Base-by-base conservation (phyloP, 805 yeast species). In the Zygosaccharomyces bailii region DNA sequence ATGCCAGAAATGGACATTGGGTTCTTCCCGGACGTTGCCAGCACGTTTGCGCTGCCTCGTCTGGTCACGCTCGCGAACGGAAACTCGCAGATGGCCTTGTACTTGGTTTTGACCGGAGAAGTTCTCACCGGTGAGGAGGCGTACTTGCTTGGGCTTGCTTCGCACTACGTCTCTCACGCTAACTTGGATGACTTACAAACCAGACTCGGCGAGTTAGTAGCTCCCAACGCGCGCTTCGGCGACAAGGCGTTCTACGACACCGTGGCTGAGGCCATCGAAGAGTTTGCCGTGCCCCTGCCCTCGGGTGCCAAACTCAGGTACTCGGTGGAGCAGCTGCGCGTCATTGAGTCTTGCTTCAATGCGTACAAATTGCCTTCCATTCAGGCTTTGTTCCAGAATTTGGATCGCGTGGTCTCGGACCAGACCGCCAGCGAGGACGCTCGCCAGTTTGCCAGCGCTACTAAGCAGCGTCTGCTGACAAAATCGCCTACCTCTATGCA, bases 1-100 rank as follows among this genome's bases (percentile, higher is more conserved):
- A 93, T 93, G 99, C 98, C 99, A 6, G 98, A 93, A 68, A 85
- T 95, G 74, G 89, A 86, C 59, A 93, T 93, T 63, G 99, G 99
- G 1, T 87, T 88, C 66, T 86, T 87, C 68, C 95, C 96, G 16
- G 99, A 93, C 65, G 98, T 93, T 9, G 99, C 97, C 34, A 83
- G 95, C 29, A 80, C 95, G 8, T 91, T 87, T 68, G 90, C 89
- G 67, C 71, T 93, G 55, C 89, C 96, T 25, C 78, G 85, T 51
- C 67, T 88, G 48, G 53, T 71, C 18, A 62, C 64, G 5, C 38
- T 65, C 24, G 62, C 64, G 16, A 65, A 65, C 47, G 32, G 44
- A 10, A 89, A 87, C 56, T 87, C 86, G 42, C 80, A 86, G 54
- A 69, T 90, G 48, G 97, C 98, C 38, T 78, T 83, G 62, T 93